Base-by-base conservation (phyloP, 2,329 filamentous ascomycete genomes). In the Hymenoscyphus infarciens region DNA sequence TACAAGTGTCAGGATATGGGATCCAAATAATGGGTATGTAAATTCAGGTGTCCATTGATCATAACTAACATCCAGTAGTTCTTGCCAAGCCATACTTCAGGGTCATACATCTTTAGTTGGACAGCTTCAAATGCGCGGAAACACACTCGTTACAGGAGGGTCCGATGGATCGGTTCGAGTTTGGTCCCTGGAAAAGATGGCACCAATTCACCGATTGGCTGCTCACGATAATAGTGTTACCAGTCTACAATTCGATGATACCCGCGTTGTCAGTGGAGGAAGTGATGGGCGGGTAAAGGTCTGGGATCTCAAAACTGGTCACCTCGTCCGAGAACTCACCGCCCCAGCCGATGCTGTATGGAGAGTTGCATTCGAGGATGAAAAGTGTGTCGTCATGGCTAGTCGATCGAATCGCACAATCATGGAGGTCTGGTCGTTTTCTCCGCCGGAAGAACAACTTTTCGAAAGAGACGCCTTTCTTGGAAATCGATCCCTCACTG, bases 401-500 rank as follows among this genome's bases (percentile, higher is more conserved):
- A 89, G 92, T 70, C 85, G 94, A 64, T 86, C 86, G 59, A 88
- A 87, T 61, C 87, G 93, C 66, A 98, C 96, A 0, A 90, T 98
- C 66, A 99, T 99, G 95, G 95, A 99, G 87, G 92, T 97, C 3
- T 97, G 92, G 92, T 94, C 91, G 10, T 97, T 97, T 75, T 92
- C 94, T 3, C 93, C 94, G 15, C 91, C 92, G 0, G 88, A 91
- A 63, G 90, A 91, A 59, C 63, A 78, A 82, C 25, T 81, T 80
- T 66, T 77, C 65, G 75, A 78, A 57, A 69, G 74, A 53, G 67
- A 74, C 2, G 72, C 73, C 65, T 72, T 64, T 58, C 60, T 73
- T 57, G 66, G 70, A 73, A 71, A 72, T 52, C 63, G 68, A 60
- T 65, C 64, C 55, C 66, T 65, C 0, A 59, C 63, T 16, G 64